These are phyloP conservation scores for Pulveroboletus sp. DNA, from an alignment of 768 basidiomycete species.

Conservation along the genomic window DNA sequence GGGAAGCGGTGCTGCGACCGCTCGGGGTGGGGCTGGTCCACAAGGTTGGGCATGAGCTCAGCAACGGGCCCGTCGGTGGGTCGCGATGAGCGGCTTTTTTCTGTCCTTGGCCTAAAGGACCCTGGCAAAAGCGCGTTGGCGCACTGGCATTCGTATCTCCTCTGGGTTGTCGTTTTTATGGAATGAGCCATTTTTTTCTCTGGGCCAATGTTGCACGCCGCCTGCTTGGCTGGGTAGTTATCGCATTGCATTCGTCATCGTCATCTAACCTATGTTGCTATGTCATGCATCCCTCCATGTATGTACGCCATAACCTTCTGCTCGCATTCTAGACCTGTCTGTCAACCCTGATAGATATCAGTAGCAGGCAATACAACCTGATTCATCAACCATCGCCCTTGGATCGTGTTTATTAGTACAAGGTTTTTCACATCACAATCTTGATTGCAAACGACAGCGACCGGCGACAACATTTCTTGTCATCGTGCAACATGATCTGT, in stretches of 20 bases:
- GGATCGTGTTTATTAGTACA: too few species aligned
- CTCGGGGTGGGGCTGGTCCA: conserved; percentile 65
- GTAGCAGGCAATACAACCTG: too few species aligned
- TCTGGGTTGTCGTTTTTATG: conserved; percentile 1
- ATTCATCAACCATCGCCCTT: too few species aligned
- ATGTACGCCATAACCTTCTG: too few species aligned
- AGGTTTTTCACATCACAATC: too few species aligned
- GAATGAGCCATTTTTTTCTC: conserved; percentile 2
- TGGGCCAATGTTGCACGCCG: not conserved
- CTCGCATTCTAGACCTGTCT: too few species aligned
- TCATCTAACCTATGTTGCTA: not conserved
- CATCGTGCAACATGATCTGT: too few species aligned
- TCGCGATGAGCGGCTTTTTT: conserved; percentile 16
- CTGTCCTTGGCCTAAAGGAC: not conserved
- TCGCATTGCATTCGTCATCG: not conserved
- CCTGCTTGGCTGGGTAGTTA: not conserved
- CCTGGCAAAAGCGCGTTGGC: conserved; percentile 11
- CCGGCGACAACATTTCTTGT: too few species aligned
- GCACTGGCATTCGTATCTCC: not conserved
- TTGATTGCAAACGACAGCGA: too few species aligned
- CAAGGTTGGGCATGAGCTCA: conserved; percentile 72
- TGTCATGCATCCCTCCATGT: too few species aligned
- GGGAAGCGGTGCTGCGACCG: conserved; percentile 67
- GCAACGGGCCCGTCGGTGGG: conserved; percentile 55
- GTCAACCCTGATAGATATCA: too few species aligned